phyloP scores from a whole-genome alignment of 352 stramenopile species.

The Pythium biforme region DNA sequence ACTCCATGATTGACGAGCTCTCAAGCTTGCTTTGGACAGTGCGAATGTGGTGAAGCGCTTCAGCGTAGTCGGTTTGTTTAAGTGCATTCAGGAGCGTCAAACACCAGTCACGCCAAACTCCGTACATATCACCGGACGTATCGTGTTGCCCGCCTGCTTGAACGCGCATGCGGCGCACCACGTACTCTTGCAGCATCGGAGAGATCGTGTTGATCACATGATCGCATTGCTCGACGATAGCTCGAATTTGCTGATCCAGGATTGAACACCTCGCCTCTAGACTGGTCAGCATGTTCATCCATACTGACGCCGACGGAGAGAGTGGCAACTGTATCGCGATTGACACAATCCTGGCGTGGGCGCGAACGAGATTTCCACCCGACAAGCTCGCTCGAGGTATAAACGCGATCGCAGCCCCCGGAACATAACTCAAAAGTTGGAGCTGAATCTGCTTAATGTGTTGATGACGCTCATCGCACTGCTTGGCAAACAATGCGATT shows the following conservation, averaged over 20 bases:
- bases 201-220: not conserved
- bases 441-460: conserved; percentile 47
- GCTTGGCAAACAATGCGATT: conserved; percentile 37
- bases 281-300: conserved; percentile 22
- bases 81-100: not conserved
- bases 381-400: not conserved
- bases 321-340: conserved; percentile 11
- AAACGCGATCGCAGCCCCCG: not conserved
- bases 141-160: not conserved
- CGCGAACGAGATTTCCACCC: not conserved
- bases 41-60: not conserved
- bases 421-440: conserved; percentile 18
- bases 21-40: not conserved
- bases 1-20: not conserved
- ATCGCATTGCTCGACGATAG: not conserved
- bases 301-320: conserved; percentile 16
- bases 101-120: conserved; percentile 6
- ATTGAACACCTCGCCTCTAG: conserved; percentile 11
- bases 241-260: conserved; percentile 18
- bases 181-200: conserved; percentile 11
- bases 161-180: not conserved
- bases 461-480: conserved; percentile 48
- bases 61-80: not conserved
- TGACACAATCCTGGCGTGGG: conserved; percentile 12
- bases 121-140: conserved; percentile 10